A percentile compares a stretch with the other conserved stretches of the same genome.
Conservation (phyloP, 441 rosid genomes). For the Pelargonium citronellum region DNA sequence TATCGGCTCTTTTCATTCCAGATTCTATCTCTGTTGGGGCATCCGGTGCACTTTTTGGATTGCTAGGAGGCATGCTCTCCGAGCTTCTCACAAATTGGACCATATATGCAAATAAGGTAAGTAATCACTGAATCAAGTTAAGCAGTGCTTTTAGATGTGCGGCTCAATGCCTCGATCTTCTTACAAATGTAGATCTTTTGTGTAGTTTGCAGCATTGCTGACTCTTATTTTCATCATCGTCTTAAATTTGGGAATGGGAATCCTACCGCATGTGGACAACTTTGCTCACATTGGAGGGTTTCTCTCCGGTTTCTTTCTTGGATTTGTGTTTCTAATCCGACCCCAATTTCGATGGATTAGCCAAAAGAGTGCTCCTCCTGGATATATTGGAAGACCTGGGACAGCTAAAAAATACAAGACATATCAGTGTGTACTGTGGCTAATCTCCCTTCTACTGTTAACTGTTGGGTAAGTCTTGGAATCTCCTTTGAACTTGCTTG, state of each 20-base stretch:
- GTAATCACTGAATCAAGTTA: not conserved
- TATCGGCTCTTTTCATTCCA: slow-evolving; percentile 70
- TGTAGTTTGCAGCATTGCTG: slow-evolving; percentile 76
- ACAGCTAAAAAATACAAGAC: slow-evolving; percentile 71
- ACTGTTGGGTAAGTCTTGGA: slow-evolving; percentile 48
- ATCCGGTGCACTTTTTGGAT: slow-evolving; percentile 91
- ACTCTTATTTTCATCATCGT: slow-evolving; percentile 60
- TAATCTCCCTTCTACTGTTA: slow-evolving; percentile 45
- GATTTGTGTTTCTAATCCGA: slow-evolving; percentile 72
- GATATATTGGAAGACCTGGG: slow-evolving; percentile 34
- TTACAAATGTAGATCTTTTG: slow-evolving; percentile 16
- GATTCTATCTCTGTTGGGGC: slow-evolving; percentile 83
- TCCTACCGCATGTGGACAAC: slow-evolving; percentile 90
- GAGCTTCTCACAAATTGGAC: slow-evolving; percentile 92
- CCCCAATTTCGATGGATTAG: slow-evolving; percentile 80
- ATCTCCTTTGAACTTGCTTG: not conserved
- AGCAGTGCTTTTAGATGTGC: not conserved
- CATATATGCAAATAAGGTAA: slow-evolving; percentile 75
- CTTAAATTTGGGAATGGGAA: slow-evolving; percentile 71
- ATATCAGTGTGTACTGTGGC: slow-evolving; percentile 70
- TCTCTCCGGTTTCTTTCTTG: slow-evolving; percentile 77
- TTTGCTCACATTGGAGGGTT: slow-evolving; percentile 95
- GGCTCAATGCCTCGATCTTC: slow-evolving; percentile 3
- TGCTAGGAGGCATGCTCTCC: slow-evolving; percentile 90
- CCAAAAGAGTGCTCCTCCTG: slow-evolving; percentile 50